Percentiles rank a stretch among this genome's conserved stretches.
phyloP scores from a whole-genome alignment of 768 basidiomycete species.

The Podaxis carcinomalis region DNA sequence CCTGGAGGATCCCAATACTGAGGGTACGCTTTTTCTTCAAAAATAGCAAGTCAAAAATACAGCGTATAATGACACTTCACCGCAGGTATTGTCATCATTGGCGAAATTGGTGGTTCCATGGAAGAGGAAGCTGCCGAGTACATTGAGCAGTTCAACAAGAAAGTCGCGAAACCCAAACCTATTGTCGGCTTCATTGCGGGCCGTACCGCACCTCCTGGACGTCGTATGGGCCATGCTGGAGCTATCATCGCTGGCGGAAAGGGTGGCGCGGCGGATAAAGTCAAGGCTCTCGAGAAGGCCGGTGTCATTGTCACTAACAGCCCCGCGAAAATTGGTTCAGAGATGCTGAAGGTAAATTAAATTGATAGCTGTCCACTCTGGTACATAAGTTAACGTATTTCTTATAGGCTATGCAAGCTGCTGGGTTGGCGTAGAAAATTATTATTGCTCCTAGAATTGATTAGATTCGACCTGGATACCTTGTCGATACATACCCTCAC shows the following conservation, averaged over 20 bases:
- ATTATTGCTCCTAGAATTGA: not conserved
- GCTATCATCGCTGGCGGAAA: constrained; percentile 98
- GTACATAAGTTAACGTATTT: not conserved
- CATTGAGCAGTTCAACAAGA: constrained; percentile 90
- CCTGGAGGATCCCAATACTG: constrained; percentile 89
- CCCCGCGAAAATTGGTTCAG: constrained; percentile 88
- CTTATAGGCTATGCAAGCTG: constrained; percentile 71
- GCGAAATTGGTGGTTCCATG: constrained; percentile 99
- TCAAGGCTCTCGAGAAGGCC: constrained; percentile 83
- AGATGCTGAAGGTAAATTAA: constrained; percentile 80
- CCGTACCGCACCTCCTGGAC: constrained; percentile 93
- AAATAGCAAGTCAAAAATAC: not conserved
- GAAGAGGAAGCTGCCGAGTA: constrained; percentile 99
- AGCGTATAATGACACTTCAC: not conserved
- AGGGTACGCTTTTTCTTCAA: constrained; percentile 52
- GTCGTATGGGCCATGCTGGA: constrained; percentile 98
- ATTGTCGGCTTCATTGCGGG: constrained; percentile 98
- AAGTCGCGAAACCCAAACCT: constrained; percentile 81
- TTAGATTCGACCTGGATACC: constrained; percentile 19
- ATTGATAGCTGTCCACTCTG: not conserved
- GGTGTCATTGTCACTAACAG: constrained; percentile 93
- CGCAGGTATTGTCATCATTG: constrained; percentile 92
- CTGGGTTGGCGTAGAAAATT: constrained; percentile 50
- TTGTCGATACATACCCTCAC: not conserved
- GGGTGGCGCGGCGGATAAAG: constrained; percentile 94